Evolutionary conservation across 2,329 filamentous ascomycete genomes (phyloP).

Genomic region (Cryoendolithus antarcticus): DNA sequence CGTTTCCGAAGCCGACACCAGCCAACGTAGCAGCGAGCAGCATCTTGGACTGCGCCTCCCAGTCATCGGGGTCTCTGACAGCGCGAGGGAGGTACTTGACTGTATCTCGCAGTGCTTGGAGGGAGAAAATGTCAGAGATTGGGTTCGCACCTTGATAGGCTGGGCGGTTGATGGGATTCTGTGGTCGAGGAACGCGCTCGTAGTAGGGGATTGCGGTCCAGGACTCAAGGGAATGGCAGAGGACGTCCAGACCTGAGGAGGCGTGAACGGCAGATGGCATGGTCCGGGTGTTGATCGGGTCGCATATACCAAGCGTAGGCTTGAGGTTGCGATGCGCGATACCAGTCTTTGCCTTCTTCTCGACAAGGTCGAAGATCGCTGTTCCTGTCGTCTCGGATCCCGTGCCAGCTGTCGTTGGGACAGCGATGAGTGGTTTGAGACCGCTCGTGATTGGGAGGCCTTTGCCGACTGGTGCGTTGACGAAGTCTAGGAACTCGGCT

Average conservation of each 20-base stretch:
- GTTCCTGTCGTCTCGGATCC: conserved; percentile 94
- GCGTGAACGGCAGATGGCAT: conserved; percentile 95
- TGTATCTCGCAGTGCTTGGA: conserved; percentile 70
- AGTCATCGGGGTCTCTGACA: conserved; percentile 76
- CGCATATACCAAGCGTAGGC: conserved; percentile 79
- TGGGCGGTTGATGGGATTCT: conserved; percentile 80
- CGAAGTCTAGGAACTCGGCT: conserved; percentile 91
- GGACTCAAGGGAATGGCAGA: conserved; percentile 89
- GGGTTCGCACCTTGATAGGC: conserved; percentile 97
- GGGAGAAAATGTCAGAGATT: conserved; percentile 92
- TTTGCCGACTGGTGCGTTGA: conserved; percentile 85
- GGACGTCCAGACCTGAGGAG: conserved; percentile 79
- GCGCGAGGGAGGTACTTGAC: conserved; percentile 87
- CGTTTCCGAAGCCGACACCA: conserved; percentile 93
- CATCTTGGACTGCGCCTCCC: conserved; percentile 92
- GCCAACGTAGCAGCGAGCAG: conserved; percentile 85
- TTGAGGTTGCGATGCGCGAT: conserved; percentile 93
- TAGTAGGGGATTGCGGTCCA: conserved; percentile 96
- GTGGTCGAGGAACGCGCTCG: conserved; percentile 69
- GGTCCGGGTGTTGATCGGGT: conserved; percentile 80
- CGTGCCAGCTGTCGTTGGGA: conserved; percentile 76
- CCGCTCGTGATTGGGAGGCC: conserved; percentile 61
- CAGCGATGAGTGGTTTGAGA: conserved; percentile 64
- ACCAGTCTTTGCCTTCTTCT: conserved; percentile 84
- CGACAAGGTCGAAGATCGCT: conserved; percentile 90